Conservation (phyloP, 164 flowering plant species). For the Piper betle region DNA sequence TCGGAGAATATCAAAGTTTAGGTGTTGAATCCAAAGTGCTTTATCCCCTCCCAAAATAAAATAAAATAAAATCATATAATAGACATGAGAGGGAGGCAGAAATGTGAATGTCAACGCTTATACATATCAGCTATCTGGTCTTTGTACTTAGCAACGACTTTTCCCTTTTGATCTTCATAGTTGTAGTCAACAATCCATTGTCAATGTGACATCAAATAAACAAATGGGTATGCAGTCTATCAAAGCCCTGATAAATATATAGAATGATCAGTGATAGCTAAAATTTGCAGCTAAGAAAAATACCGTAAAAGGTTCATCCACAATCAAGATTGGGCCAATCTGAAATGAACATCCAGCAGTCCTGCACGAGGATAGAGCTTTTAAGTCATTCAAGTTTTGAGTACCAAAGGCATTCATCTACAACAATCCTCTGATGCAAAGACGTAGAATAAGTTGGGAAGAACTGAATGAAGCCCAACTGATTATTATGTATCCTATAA, state of each 20-base stretch:
- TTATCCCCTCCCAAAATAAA: no score
- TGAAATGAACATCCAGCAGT: slow-evolving; percentile 68
- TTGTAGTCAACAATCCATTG: slow-evolving; percentile 85
- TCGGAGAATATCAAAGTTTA: no score
- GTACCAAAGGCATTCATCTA: not conserved
- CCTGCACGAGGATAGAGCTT: slow-evolving; percentile 31
- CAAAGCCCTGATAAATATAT: not conserved
- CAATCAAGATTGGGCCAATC: slow-evolving; percentile 70
- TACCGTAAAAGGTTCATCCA: slow-evolving; percentile 88
- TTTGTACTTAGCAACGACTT: slow-evolving; percentile 39
- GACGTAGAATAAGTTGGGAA: no score
- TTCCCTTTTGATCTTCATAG: slow-evolving; percentile 82
- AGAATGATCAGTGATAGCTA: not conserved
- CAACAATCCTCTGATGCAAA: not conserved
- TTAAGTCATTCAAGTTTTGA: not conserved
- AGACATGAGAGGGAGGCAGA: no score
- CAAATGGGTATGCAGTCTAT: not conserved
- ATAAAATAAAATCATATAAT: no score
- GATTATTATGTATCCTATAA: not conserved
- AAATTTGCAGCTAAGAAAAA: not conserved
- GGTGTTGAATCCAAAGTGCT: no score
- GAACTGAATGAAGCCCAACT: not conserved
- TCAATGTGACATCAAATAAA: slow-evolving; percentile 52
- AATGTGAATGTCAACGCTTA: slow-evolving; percentile 7
- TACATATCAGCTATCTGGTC: slow-evolving; percentile 52